These are phyloP conservation scores for Triangularia setosa DNA, from an alignment of 2,329 filamentous ascomycete species.

Conservation along the genomic window DNA sequence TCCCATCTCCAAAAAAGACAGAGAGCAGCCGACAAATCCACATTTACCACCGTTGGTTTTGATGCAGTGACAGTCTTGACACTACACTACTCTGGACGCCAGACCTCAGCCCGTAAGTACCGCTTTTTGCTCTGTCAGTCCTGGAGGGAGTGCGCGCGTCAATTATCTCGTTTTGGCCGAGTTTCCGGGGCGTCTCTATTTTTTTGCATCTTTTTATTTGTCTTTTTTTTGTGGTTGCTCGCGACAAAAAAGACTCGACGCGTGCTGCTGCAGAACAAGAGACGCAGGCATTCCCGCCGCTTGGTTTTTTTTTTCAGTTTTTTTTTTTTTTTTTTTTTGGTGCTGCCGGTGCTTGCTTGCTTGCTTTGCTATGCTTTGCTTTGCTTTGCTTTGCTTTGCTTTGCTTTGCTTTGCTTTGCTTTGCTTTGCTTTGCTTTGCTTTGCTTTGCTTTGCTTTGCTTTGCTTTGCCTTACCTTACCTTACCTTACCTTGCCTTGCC, in stretches of 20 bases:
- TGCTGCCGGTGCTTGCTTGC: neutral
- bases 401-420: conserved; percentile 1
- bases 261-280: conserved; percentile 20
- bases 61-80: conserved; percentile 18
- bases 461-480: neutral
- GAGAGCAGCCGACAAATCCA: conserved; percentile 14
- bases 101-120: conserved; percentile 24
- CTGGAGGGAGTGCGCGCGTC: neutral
- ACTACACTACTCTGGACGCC: neutral
- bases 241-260: conserved; percentile 15
- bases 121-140: conserved; percentile 2
- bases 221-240: neutral
- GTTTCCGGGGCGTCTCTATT: neutral
- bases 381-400: neutral
- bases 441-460: neutral
- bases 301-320: neutral
- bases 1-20: conserved; percentile 9
- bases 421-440: neutral
- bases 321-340: neutral
- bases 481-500: conserved; percentile 1
- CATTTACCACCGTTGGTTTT: conserved; percentile 18
- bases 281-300: conserved; percentile 7
- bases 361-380: neutral
- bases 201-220: neutral
- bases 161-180: conserved; percentile 3